Evolutionary conservation across 1,284 basidiomycete genomes (phyloP), one percentile per base, ranked within the genome.

Genomic region (Afroboletus lepidellus): DNA sequence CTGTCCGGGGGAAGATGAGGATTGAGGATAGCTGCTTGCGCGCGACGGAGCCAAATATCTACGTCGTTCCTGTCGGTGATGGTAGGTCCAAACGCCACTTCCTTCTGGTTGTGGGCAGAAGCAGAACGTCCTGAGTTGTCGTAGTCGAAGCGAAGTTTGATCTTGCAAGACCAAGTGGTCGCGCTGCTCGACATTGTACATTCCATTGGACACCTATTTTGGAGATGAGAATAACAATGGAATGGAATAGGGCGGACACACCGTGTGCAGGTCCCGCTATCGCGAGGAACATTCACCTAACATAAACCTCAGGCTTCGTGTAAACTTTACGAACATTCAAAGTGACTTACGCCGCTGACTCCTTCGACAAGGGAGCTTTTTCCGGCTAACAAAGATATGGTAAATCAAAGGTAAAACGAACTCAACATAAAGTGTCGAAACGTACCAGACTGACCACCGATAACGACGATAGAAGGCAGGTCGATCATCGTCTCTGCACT

Each of bases 311-410:
- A 60, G 13, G 3, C 20, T 42, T 32, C 15, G 3, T 25, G 12
- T 5, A 3, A 4, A 2, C 2, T 18, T 12, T 11, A 30, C 20
- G 46, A 39, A 48, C 15, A 38, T n/a, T 43, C 16, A 0, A n/a
- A 15, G 15, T 8, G 21, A 42, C 75, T 41, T 60, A 84, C 82
- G 11, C 78, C 78, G 15, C 76, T 80, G 0, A 84, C 77, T 0
- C 78, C 81, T 54, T 84, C 81, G 0, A 84, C 78, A 1, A 84
- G 60, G 0, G 82, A 84, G 36, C 79, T 81, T 57, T 84, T 84
- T 0, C 81, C 82, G 9, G 81, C 80, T 77, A 55, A 53, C 8
- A 53, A 49, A 33, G 16, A 13, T 3, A 46, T 11, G 32, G n/a
- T 57, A 32, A 43, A 53, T 48, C 33, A 42, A 34, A 8, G 38